Percentiles rank a stretch among this genome's conserved stretches.
Evolutionary conservation across 495 filamentous ascomycete genomes (phyloP).

Genomic region (Xylaria nigripes): DNA sequence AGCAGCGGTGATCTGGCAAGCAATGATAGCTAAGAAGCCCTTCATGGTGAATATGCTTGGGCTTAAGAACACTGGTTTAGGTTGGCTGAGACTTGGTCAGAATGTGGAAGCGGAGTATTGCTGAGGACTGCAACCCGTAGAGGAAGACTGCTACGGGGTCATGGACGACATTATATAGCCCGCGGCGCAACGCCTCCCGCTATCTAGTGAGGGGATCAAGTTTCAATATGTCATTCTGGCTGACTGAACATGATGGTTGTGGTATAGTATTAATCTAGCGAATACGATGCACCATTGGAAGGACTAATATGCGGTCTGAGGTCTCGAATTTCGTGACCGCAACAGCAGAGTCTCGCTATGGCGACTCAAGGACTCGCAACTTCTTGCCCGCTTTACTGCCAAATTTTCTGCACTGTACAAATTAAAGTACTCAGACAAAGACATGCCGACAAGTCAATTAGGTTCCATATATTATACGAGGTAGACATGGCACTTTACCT

Average conservation of each 20-base stretch:
- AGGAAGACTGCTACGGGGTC: background rate
- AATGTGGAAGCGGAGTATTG: background rate
- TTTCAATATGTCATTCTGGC: too few species aligned
- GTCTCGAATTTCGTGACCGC: background rate
- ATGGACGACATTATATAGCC: background rate
- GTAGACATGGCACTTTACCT: too few species aligned
- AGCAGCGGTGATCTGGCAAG: background rate
- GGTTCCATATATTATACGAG: too few species aligned
- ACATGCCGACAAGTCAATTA: too few species aligned
- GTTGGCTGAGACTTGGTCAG: background rate
- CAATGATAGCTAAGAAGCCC: background rate
- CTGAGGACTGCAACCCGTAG: background rate
- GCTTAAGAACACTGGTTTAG: background rate
- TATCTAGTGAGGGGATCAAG: background rate
- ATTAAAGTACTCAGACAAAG: too few species aligned
- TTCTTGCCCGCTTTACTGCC: background rate
- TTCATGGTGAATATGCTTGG: slow-evolving; percentile 10
- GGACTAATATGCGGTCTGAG: background rate
- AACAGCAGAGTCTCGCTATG: background rate
- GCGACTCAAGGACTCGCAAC: background rate
- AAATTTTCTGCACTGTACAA: background rate
- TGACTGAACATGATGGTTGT: background rate
- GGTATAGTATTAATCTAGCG: background rate
- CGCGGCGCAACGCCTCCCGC: background rate
- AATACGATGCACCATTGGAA: slow-evolving; percentile 1